Evolutionary conservation across 192 early-diverging fungal genomes (phyloP).

Genomic region (Umbelopsis sp.): DNA sequence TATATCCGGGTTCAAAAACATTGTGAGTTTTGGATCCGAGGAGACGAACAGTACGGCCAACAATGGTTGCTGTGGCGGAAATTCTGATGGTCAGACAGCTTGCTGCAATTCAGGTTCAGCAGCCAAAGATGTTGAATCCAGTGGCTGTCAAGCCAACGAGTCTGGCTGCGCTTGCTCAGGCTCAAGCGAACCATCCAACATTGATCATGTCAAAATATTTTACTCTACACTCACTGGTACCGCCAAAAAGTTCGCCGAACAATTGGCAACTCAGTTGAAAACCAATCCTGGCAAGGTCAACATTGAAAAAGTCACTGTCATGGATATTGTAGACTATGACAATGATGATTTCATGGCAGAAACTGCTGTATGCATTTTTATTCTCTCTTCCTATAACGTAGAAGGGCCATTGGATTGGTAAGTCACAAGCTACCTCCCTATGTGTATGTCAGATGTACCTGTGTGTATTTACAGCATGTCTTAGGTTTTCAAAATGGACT

Average conservation of each 20-base stretch:
- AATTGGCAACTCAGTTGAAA: slow-evolving; percentile 39
- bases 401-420: slow-evolving; percentile 70
- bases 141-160: background rate
- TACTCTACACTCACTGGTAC: slow-evolving; percentile 61
- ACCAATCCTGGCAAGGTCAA: slow-evolving; percentile 28
- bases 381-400: slow-evolving; percentile 68
- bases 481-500: slow-evolving; percentile 63
- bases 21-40: slow-evolving; percentile 31
- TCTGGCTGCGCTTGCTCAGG: slow-evolving; percentile 16
- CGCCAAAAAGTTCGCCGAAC: slow-evolving; percentile 50
- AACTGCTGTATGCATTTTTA: slow-evolving; percentile 59
- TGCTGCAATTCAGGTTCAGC: slow-evolving; percentile 21
- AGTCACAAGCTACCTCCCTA: background rate
- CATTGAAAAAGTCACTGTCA: slow-evolving; percentile 38
- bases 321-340: slow-evolving; percentile 68
- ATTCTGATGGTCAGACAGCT: background rate
- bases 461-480: background rate
- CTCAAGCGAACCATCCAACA: slow-evolving; percentile 7
- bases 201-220: slow-evolving; percentile 58
- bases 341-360: slow-evolving; percentile 62
- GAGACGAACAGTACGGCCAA: background rate
- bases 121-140: slow-evolving; percentile 1
- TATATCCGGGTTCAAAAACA: slow-evolving; percentile 29
- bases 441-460: background rate
- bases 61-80: slow-evolving; percentile 18